Evolutionary conservation across 768 basidiomycete genomes (phyloP), one percentile per base, ranked within the genome.

Genomic region (Panus rudis): DNA sequence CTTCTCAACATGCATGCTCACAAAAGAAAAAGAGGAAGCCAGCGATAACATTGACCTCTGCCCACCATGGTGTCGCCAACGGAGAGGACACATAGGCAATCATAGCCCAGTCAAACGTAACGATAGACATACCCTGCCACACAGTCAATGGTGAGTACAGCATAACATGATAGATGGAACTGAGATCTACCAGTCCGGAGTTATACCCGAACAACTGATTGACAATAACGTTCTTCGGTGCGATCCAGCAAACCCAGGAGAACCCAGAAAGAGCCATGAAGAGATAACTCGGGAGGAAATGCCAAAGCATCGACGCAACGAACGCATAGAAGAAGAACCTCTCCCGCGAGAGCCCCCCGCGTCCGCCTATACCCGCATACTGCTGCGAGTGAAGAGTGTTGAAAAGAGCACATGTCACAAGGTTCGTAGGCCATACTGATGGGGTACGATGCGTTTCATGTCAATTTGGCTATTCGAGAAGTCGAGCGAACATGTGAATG

Each of bases 31-130:
- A 69, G 4, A 79, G 62, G 52, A 87, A 80, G 22, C 81, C 78
- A 37, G 56, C 64, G 3, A 71, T 60, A 41, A 86, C 67, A 58
- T 88, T 87, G 10, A 80, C 84, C 56, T 82, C 77, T 3, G 83
- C 84, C 84, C 84, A 87, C 84, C 84, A 90, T 2, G 87, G 87
- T 7, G 82, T 78, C 4, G 82, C 79, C 34, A 90, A 76, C 0
- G 87, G 87, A 19, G 76, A 78, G 14, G 75, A 75, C 41, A 78
- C 78, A 55, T 79, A 84, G 6, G 79, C 74, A 47, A 83, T 77
- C 58, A 84, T 80, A 3, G 79, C 68, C 88, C 87, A 91, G 52
- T 90, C 87, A 57, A 91, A 87, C 23, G 84, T 85, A 54, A 88
- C 59, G 47, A 86, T 55, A 50, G 81, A 79, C 81, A 88, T 85